phyloP scores from a whole-genome alignment of 140 eudicot genomes.

The Oenanthe javanica region DNA sequence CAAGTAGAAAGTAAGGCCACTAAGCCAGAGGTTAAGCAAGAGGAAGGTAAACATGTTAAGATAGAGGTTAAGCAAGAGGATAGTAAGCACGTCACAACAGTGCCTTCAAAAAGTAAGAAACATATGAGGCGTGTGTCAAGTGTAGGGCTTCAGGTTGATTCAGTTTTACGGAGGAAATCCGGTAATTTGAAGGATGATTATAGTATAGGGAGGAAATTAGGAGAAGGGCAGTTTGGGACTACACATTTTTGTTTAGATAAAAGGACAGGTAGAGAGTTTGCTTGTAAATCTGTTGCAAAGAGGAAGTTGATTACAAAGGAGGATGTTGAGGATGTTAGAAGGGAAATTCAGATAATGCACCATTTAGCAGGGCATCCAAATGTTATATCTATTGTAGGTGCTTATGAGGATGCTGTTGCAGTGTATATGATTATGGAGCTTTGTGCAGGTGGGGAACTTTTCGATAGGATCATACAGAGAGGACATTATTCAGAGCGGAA shows the following conservation, averaged over 20 bases:
- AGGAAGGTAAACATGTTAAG: neutral
- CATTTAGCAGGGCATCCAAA: slow-evolving; percentile 75
- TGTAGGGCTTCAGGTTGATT: slow-evolving; percentile 53
- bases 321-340: slow-evolving; percentile 92
- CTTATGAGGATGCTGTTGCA: slow-evolving; percentile 89
- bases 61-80: slow-evolving; percentile 12
- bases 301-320: slow-evolving; percentile 71
- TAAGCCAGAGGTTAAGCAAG: slow-evolving; percentile 7
- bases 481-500: slow-evolving; percentile 89
- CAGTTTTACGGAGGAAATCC: slow-evolving; percentile 62
- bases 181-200: slow-evolving; percentile 66
- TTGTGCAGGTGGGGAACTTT: slow-evolving; percentile 86
- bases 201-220: slow-evolving; percentile 69
- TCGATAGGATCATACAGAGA: slow-evolving; percentile 75
- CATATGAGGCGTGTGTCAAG: slow-evolving; percentile 46
- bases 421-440: slow-evolving; percentile 90
- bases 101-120: slow-evolving; percentile 16
- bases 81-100: slow-evolving; percentile 13
- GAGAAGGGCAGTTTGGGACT: slow-evolving; percentile 91
- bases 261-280: slow-evolving; percentile 59
- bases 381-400: slow-evolving; percentile 65
- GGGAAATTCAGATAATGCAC: slow-evolving; percentile 97
- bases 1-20: neutral
- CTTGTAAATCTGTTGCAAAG: slow-evolving; percentile 79
- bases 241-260: slow-evolving; percentile 59